These are phyloP conservation scores for Amauroascus verrucosus DNA, from an alignment of 2,329 filamentous ascomycete species.

Conservation along the genomic window DNA sequence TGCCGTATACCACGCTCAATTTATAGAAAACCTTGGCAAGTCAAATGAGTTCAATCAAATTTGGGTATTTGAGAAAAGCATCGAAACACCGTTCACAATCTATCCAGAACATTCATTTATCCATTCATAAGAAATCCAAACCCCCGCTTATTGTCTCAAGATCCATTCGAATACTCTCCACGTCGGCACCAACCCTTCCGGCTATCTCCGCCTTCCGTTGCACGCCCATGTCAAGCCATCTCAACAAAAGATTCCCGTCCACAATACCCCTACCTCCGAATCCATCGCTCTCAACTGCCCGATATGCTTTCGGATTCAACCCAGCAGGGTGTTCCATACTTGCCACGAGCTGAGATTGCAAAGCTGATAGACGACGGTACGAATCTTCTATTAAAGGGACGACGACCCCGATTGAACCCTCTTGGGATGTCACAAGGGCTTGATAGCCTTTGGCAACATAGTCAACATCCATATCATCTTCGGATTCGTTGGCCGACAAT, in stretches of 20 bases:
- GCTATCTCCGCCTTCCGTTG: constrained; percentile 63
- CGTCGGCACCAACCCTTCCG: constrained; percentile 58
- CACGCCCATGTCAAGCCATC: constrained; percentile 67
- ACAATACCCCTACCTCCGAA: constrained; percentile 54
- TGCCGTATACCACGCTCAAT: neutral
- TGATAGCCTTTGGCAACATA: constrained; percentile 28
- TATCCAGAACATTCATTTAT: neutral
- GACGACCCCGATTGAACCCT: constrained; percentile 66
- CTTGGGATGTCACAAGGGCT: constrained; percentile 61
- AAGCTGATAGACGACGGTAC: constrained; percentile 72
- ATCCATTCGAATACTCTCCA: constrained; percentile 60
- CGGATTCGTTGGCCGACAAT: constrained; percentile 26
- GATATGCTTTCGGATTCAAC: constrained; percentile 72
- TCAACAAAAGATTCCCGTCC: constrained; percentile 63
- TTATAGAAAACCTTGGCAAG: neutral
- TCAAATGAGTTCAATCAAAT: neutral
- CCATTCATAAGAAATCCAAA: constrained; percentile 37
- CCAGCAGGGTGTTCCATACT: constrained; percentile 67
- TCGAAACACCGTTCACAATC: neutral
- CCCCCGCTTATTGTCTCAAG: constrained; percentile 56
- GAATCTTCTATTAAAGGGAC: constrained; percentile 66
- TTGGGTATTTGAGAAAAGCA: neutral
- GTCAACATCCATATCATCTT: constrained; percentile 33
- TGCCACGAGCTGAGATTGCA: constrained; percentile 69
- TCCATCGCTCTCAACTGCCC: constrained; percentile 46